A percentile compares a stretch with the other conserved stretches of the same genome.
phyloP scores from a whole-genome alignment of 768 basidiomycete species.

The Solioccasus polychromus region DNA sequence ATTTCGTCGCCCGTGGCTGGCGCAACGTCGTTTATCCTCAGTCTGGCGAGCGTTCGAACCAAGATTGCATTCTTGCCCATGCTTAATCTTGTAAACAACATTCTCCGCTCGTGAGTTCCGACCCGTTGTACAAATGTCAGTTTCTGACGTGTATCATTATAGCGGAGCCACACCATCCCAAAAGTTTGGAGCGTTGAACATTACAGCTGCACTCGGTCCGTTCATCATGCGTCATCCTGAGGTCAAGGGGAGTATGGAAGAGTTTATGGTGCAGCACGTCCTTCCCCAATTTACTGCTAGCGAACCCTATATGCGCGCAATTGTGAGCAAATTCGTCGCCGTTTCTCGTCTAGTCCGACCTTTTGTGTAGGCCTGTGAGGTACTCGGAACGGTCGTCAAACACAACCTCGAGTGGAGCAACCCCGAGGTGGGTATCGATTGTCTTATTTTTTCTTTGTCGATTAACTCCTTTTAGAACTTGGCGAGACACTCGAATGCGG shows the following conservation, averaged over 20 bases:
- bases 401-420: conserved; percentile 63
- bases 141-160: conserved; percentile 3
- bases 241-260: conserved; percentile 72
- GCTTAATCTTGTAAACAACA: conserved; percentile 70
- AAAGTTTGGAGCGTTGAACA: conserved; percentile 82
- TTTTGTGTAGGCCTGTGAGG: conserved; percentile 66
- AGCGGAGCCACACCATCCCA: conserved; percentile 58
- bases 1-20: conserved; percentile 74
- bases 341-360: neutral
- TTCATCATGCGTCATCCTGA: conserved; percentile 86
- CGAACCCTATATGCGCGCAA: conserved; percentile 74
- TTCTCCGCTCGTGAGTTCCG: conserved; percentile 60
- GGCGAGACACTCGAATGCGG: conserved; percentile 58
- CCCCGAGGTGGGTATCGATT: conserved; percentile 48
- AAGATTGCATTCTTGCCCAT: conserved; percentile 81
- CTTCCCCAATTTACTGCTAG: conserved; percentile 64
- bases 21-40: conserved; percentile 77
- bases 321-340: conserved; percentile 46
- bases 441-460: neutral
- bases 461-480: conserved; percentile 47
- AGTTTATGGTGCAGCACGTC: conserved; percentile 71
- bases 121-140: neutral
- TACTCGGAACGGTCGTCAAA: conserved; percentile 73
- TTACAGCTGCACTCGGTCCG: conserved; percentile 70
- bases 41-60: conserved; percentile 74